Base-by-base conservation (phyloP, 2,329 filamentous ascomycete species). In the Fusarium bactridioides region DNA sequence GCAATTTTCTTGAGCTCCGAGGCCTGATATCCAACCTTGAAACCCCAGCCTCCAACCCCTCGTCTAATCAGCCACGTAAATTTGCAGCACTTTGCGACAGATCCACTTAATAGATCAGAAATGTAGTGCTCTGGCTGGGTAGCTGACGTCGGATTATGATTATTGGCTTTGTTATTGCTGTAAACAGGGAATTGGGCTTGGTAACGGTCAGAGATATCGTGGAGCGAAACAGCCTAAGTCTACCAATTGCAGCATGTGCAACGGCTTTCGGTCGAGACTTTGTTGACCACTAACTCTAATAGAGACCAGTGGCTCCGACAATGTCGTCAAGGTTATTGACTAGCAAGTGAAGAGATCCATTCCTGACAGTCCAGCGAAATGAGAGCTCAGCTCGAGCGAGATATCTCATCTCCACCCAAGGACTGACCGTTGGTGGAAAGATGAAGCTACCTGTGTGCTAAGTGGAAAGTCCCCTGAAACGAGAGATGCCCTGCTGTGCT, bases 11-110 rank as follows among this genome's bases (percentile, higher is more conserved):
- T 27, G 23, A 27, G 33, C 33, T 40, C 50, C 33, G 33, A 54
- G 33, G 50, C 50, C 50, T 40, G 19, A 54, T 27, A 27, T 40
- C 19, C 50, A 54, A 40, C 50, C 33, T 51, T 67, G 45, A 61
- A 58, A 53, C 63, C 64, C 73, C 69, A 64, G 66, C 61, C 66
- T 73, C 74, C 73, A 73, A 68, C 71, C 74, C 73, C 75, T 77
- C 74, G 58, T 75, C 53, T 65, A 72, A 62, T 70, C 72, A 76
- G 74, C 73, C 73, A 76, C 74, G 61, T 65, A 70, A 77, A 76
- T 74, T 76, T 74, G 64, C 58, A 63, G 66, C 66, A 63, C 59
- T 62, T 56, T 68, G 51, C 45, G 44, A 64, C 54, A 68, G 41
- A 67, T 61, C 57, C 67, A 64, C 59, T 68, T 59, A n/a, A 45